Percentiles rank a stretch among this genome's conserved stretches.
phyloP scores from a whole-genome alignment of 2,329 filamentous ascomycete species.

The Scedosporium minutisporum region DNA sequence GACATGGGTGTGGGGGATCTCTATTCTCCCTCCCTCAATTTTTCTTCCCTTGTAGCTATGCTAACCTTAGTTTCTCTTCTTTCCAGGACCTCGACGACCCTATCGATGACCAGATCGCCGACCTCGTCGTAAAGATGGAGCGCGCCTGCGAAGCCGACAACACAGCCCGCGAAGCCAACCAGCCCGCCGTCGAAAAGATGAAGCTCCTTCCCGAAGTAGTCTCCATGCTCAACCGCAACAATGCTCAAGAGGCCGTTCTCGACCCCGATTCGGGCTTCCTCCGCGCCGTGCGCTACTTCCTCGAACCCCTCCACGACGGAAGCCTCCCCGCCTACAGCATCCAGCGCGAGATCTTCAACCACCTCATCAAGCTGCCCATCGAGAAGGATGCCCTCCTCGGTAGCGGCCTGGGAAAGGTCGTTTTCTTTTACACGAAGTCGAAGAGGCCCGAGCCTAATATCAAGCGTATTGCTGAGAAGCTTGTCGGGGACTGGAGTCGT shows the following conservation, averaged over 20 bases:
- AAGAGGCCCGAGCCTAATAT: slow-evolving; percentile 80
- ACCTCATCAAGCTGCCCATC: slow-evolving; percentile 71
- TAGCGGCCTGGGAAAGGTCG: slow-evolving; percentile 90
- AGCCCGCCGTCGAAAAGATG: slow-evolving; percentile 85
- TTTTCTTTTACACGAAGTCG: slow-evolving; percentile 94
- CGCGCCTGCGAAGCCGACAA: slow-evolving; percentile 81
- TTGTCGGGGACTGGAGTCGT: slow-evolving; percentile 92
- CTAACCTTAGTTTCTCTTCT: not conserved
- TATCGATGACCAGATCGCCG: slow-evolving; percentile 81
- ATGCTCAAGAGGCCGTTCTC: slow-evolving; percentile 71
- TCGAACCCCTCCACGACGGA: slow-evolving; percentile 89
- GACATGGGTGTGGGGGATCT: not conserved
- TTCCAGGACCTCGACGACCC: slow-evolving; percentile 75
- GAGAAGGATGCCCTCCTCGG: slow-evolving; percentile 84
- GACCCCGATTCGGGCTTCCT: slow-evolving; percentile 94
- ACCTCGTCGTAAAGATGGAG: slow-evolving; percentile 84
- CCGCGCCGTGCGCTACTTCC: slow-evolving; percentile 91
- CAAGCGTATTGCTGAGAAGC: slow-evolving; percentile 84
- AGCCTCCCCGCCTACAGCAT: slow-evolving; percentile 95
- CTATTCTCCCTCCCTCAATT: not conserved
- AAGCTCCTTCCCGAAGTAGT: slow-evolving; percentile 89
- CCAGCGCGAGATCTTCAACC: slow-evolving; percentile 83
- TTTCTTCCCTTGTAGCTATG: not conserved
- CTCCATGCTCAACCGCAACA: slow-evolving; percentile 79
- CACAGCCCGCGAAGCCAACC: slow-evolving; percentile 63